Base-by-base conservation (phyloP, 331 rosid genomes). In the Prunus yedoensis region DNA sequence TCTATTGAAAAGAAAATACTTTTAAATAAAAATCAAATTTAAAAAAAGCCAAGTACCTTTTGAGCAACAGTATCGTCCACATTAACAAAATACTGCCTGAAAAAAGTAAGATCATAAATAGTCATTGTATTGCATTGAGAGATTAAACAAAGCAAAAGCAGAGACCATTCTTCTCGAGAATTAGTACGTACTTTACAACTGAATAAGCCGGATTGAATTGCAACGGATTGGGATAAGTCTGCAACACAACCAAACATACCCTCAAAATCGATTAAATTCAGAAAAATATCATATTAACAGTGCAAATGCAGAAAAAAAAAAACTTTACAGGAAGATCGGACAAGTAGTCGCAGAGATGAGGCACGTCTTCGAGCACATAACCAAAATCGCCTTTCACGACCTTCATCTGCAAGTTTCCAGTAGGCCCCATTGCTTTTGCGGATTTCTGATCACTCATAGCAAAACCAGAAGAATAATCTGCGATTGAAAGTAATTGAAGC, bases 191-290 rank as follows among this genome's bases (percentile, higher is more conserved):
- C 96, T 88, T 91, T n/a, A 89, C 97, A 11, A 91, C 97, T 66
- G 97, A 83, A 78, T 91, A 91, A 85, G 97, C 97, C 70, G 97
- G 97, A 86, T 91, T 91, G 32, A 71, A 86, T 71, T 85, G 91
- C 79, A 89, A 74, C 12, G 96, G 95, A 89, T 91, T 91, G 4
- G 90, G 90, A 82, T 77, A 82, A 27, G 82, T 89, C 97, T 91
- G 85, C 82, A 67, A 73, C 43, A 79, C 17, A 61, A 70, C 23
- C 69, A 75, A 80, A 49, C 57, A 75, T 16, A 49, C 21, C 10
- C 50, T 8, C 63, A 3, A 4, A 69, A 69, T 45, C 38, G 59
- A 32, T 27, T 63, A 23, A 61, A 63, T 25, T 10, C 3, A 56
- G 6, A 1, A 64, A 7, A 15, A 10, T 8, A 18, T 5, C 1